A percentile compares a stretch with the other conserved stretches of the same genome.
phyloP scores from a whole-genome alignment of 441 rosid genomes.

The Syzygium malaccense region DNA sequence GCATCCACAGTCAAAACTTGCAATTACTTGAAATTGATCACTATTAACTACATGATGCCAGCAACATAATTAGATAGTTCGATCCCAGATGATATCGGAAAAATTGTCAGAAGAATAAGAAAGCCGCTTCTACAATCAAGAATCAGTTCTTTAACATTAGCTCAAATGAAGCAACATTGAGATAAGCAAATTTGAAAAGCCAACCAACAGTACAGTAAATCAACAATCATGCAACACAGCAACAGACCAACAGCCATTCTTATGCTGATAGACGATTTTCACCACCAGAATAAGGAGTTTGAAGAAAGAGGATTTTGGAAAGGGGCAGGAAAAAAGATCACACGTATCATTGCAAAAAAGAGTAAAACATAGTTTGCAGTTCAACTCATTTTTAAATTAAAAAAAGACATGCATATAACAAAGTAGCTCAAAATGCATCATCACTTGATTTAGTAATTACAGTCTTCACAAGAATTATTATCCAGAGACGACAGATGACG shows the following conservation, averaged over 20 bases:
- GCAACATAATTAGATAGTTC: background rate
- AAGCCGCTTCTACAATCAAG: background rate
- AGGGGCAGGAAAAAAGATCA: background rate
- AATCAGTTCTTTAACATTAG: background rate
- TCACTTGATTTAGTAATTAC: background rate
- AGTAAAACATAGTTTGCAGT: background rate
- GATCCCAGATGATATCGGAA: background rate
- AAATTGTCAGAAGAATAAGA: background rate
- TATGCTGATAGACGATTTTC: background rate
- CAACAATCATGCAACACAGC: background rate
- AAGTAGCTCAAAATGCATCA: background rate
- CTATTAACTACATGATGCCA: background rate
- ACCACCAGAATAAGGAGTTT: background rate
- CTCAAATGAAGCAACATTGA: background rate
- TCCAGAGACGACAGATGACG: background rate
- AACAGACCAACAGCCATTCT: background rate
- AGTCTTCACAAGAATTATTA: background rate
- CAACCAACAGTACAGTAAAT: background rate
- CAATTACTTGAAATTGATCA: background rate
- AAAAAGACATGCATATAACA: background rate
- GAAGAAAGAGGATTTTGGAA: background rate
- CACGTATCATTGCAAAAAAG: background rate
- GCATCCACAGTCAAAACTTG: background rate
- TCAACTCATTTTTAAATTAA: background rate
- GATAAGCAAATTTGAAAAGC: background rate